Conservation (phyloP, 2,329 filamentous ascomycete genomes). For the Fusarium falciforme region DNA sequence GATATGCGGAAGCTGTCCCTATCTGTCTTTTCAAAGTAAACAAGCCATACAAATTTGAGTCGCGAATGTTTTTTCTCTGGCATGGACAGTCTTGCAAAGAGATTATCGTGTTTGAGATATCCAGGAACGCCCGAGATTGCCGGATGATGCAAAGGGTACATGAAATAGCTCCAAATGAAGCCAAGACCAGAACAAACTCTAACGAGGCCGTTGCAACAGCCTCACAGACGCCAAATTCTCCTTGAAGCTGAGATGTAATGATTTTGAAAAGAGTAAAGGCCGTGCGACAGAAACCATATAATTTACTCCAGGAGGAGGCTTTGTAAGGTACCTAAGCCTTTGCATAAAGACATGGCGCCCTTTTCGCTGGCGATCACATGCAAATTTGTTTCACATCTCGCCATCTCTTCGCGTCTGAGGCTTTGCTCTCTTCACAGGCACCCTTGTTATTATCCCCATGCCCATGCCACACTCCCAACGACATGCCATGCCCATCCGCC, state of each 20-base stretch:
- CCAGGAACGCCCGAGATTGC: conserved; percentile 13
- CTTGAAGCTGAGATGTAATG: background rate
- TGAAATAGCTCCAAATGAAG: background rate
- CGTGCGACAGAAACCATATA: background rate
- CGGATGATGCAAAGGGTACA: background rate
- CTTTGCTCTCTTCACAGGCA: background rate
- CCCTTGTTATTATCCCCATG: conserved; percentile 7
- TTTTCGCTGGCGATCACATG: conserved; percentile 37
- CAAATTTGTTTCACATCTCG: conserved; percentile 37
- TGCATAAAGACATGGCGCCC: conserved; percentile 8
- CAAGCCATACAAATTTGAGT: background rate
- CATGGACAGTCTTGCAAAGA: conserved; percentile 8
- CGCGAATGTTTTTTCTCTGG: background rate
- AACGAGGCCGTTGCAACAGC: background rate
- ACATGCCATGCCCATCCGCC: conserved; percentile 31
- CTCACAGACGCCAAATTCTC: background rate
- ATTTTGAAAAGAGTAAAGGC: background rate
- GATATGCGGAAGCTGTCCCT: background rate
- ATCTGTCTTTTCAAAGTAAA: background rate
- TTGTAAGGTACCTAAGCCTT: conserved; percentile 12
- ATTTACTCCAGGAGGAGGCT: conserved; percentile 2
- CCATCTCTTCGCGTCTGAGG: conserved; percentile 24
- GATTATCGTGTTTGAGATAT: conserved; percentile 20
- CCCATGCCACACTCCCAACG: conserved; percentile 14
- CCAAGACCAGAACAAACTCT: background rate